Evolutionary conservation across 2,329 filamentous ascomycete genomes (phyloP).

Genomic region (Monilinia fructicola): DNA sequence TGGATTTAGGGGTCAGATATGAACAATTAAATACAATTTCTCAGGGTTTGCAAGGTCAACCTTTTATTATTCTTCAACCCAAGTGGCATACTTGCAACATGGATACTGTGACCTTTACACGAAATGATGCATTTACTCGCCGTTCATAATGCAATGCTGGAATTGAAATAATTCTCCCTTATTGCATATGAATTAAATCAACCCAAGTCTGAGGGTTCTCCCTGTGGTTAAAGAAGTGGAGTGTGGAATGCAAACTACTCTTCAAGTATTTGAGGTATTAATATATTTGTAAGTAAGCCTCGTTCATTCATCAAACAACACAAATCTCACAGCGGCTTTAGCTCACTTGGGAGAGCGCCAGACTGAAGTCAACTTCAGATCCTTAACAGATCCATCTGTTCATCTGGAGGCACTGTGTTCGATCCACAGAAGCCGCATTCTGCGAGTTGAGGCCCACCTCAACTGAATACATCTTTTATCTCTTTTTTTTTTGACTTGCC

Average conservation of each 20-base stretch:
- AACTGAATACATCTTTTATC: neutral
- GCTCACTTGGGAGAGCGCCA: conserved; percentile 26
- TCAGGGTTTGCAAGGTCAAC: conserved; percentile 10
- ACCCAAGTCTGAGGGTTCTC: too few relatives aligned
- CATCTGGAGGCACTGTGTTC: conserved; percentile 25
- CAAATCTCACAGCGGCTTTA: conserved; percentile 22
- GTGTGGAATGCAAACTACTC: neutral
- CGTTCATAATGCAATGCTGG: neutral
- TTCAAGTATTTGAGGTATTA: neutral
- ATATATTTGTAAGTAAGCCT: accelerated
- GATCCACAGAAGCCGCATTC: conserved; percentile 26
- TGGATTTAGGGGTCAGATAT: neutral
- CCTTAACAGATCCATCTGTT: neutral
- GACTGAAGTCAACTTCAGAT: conserved; percentile 25
- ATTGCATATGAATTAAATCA: neutral
- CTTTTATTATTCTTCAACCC: neutral
- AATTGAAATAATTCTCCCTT: neutral
- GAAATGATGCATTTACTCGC: neutral
- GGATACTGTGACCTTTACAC: neutral
- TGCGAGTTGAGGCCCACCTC: conserved; percentile 10
- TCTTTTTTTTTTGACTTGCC: neutral
- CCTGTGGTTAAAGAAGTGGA: neutral
- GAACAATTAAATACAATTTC: neutral
- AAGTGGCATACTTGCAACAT: conserved; percentile 5
- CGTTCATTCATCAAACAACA: accelerated